Conservation (phyloP, 495 filamentous ascomycete genomes). For the Xylaria cubensis region DNA sequence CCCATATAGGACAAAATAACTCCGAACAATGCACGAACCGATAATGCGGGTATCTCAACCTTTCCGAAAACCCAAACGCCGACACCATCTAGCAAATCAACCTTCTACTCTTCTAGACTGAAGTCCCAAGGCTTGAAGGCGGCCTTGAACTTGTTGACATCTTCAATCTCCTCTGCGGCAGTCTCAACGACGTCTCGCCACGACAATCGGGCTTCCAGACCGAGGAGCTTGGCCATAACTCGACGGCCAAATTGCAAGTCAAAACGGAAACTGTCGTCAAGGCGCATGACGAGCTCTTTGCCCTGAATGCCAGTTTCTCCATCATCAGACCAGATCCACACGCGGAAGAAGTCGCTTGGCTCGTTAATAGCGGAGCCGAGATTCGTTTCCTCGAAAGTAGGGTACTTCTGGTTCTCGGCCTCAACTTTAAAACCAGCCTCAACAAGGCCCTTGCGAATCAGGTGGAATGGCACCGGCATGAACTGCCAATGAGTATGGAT, state of each 20-base stretch:
- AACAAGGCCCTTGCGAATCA: conserved; percentile 71
- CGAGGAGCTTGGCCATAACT: conserved; percentile 87
- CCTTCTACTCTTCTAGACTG: conserved; percentile 38
- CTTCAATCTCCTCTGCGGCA: conserved; percentile 75
- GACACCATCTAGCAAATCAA: conserved; percentile 25
- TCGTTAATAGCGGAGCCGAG: conserved; percentile 47
- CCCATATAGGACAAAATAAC: neutral
- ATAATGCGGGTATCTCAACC: conserved; percentile 39
- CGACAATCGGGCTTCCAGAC: conserved; percentile 71
- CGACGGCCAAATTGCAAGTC: conserved; percentile 70
- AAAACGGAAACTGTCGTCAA: conserved; percentile 58
- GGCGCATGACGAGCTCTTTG: conserved; percentile 55
- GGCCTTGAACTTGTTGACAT: conserved; percentile 80
- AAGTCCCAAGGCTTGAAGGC: conserved; percentile 92
- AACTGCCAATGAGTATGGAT: conserved; percentile 97
- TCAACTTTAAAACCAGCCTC: conserved; percentile 85
- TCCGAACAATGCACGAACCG: conserved; percentile 24
- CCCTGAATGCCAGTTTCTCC: conserved; percentile 50
- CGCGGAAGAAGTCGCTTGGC: conserved; percentile 78
- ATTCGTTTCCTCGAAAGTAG: conserved; percentile 53
- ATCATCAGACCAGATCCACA: conserved; percentile 75
- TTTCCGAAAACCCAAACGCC: conserved; percentile 37
- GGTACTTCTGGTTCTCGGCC: conserved; percentile 77
- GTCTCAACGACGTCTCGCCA: conserved; percentile 86
- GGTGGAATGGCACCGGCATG: conserved; percentile 71